These are phyloP conservation scores for Orbilia oligospora DNA, from an alignment of 2,329 filamentous ascomycete genomes.

Conservation along the genomic window DNA sequence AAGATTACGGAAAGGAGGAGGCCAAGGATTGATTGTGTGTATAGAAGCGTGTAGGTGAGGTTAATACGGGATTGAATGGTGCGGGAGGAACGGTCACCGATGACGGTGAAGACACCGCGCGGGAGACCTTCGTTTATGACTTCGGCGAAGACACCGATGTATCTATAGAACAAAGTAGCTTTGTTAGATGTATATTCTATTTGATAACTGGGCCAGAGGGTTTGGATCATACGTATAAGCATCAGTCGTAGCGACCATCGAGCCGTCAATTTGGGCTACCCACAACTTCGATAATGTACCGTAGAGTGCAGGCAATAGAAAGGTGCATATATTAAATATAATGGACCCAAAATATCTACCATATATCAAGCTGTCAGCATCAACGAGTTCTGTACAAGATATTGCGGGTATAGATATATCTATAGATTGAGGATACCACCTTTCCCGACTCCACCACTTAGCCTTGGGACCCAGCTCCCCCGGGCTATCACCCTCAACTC, in stretches of 20 bases:
- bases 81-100: constrained; percentile 75
- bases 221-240: constrained; percentile 61
- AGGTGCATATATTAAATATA: constrained; percentile 75
- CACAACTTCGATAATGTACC: constrained; percentile 78
- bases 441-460: constrained; percentile 40
- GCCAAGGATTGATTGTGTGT: constrained; percentile 74
- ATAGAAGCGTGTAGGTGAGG: constrained; percentile 75
- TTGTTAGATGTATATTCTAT: neutral
- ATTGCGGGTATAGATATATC: no score
- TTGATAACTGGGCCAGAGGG: neutral
- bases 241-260: constrained; percentile 76
- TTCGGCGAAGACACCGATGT: constrained; percentile 77
- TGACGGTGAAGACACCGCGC: constrained; percentile 77
- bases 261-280: constrained; percentile 78
- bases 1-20: constrained; percentile 75
- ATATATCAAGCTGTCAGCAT: neutral
- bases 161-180: constrained; percentile 68
- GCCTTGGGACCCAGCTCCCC: neutral
- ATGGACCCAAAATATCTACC: constrained; percentile 73
- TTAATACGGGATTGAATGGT: constrained; percentile 71
- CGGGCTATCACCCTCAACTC: neutral
- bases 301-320: constrained; percentile 78
- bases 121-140: constrained; percentile 81
- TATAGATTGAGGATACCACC: constrained; percentile 15
- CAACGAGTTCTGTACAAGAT: neutral